Evolutionary conservation across 1,284 basidiomycete genomes (phyloP).

Genomic region (Xerocomus nothofagi): DNA sequence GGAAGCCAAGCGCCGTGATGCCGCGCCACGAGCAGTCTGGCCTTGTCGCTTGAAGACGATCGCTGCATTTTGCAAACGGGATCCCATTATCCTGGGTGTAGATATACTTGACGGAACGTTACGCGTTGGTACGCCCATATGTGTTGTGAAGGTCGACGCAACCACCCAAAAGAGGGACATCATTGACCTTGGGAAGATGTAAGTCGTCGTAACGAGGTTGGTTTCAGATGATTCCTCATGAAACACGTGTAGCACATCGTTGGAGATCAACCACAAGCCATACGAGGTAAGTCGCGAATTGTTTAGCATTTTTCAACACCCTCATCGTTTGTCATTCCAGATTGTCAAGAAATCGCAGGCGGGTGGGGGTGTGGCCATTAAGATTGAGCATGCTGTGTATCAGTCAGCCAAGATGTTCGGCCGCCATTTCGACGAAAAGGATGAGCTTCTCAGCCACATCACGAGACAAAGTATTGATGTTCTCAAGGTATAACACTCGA

Average conservation of each 20-base stretch:
- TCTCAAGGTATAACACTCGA: slow-evolving; percentile 63
- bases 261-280: slow-evolving; percentile 93
- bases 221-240: slow-evolving; percentile 9
- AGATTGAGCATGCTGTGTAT: slow-evolving; percentile 97
- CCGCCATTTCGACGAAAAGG: slow-evolving; percentile 94
- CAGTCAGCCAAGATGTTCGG: slow-evolving; percentile 95
- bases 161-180: slow-evolving; percentile 89
- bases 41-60: slow-evolving; percentile 93
- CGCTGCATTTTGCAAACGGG: slow-evolving; percentile 92
- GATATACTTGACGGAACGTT: slow-evolving; percentile 94
- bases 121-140: slow-evolving; percentile 93
- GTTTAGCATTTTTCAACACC: not conserved
- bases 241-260: slow-evolving; percentile 66
- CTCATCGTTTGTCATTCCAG: slow-evolving; percentile 40
- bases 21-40: slow-evolving; percentile 96
- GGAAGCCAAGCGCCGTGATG: slow-evolving; percentile 91
- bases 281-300: slow-evolving; percentile 55
- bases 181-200: slow-evolving; percentile 94
- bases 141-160: slow-evolving; percentile 90
- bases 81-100: slow-evolving; percentile 96
- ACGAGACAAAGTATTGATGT: slow-evolving; percentile 93
- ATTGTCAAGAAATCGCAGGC: slow-evolving; percentile 92
- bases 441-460: slow-evolving; percentile 90
- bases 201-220: slow-evolving; percentile 34
- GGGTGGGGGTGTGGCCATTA: slow-evolving; percentile 95